These are phyloP conservation scores for Cyclospora cayetanensis DNA, from an alignment of 169 alveolate genomes.

Conservation along the genomic window DNA sequence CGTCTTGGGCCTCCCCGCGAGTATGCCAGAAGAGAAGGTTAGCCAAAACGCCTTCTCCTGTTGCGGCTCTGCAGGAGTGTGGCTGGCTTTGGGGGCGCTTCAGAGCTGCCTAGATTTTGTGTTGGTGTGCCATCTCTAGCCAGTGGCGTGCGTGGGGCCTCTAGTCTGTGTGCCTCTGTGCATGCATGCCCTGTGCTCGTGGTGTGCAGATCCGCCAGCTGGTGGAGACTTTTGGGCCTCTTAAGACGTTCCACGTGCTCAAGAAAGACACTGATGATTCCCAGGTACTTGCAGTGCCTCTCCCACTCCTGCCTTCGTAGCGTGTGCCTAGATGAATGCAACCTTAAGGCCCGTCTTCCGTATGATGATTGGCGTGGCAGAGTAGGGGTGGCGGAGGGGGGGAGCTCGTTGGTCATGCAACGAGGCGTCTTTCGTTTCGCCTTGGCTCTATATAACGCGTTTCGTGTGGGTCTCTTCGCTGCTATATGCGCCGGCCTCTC, in stretches of 20 bases:
- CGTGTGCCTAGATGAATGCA: background rate
- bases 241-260: conserved; percentile 66
- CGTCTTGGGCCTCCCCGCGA: conserved; percentile 67
- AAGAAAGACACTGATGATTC: conserved; percentile 64
- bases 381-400: too few relatives aligned
- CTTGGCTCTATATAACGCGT: too few relatives aligned
- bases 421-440: too few relatives aligned
- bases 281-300: conserved; percentile 45
- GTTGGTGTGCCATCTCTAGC: background rate
- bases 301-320: background rate
- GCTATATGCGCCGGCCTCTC: too few relatives aligned
- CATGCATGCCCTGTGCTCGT: too few relatives aligned
- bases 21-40: conserved; percentile 72
- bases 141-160: too few relatives aligned
- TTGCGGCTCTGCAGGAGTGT: background rate
- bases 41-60: background rate
- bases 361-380: too few relatives aligned
- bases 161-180: too few relatives aligned
- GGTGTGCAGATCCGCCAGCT: conserved; percentile 71
- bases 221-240: conserved; percentile 71
- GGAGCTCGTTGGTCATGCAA: too few relatives aligned
- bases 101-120: background rate
- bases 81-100: background rate
- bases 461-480: too few relatives aligned
- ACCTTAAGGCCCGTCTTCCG: too few relatives aligned